These are phyloP conservation scores for Pholiota molesta DNA, from an alignment of 768 basidiomycete species.

Conservation along the genomic window DNA sequence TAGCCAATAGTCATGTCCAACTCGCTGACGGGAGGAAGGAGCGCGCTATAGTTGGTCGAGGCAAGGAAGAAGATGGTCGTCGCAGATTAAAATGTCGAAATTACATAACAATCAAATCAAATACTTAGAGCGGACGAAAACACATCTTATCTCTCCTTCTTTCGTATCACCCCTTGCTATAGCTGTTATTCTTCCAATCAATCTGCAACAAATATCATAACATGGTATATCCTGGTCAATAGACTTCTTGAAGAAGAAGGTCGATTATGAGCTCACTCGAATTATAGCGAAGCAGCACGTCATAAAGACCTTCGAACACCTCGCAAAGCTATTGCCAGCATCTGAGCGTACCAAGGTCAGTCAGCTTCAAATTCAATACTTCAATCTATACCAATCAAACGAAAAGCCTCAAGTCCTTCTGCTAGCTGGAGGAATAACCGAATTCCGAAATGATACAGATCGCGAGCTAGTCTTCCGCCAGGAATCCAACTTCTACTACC, in stretches of 20 bases:
- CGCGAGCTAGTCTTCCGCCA: slow-evolving; percentile 69
- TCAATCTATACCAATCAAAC: neutral
- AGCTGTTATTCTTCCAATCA: neutral
- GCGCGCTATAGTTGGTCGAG: neutral
- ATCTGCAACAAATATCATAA: neutral
- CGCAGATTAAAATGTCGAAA: neutral
- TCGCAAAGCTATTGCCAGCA: slow-evolving; percentile 51
- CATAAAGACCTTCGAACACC: slow-evolving; percentile 52
- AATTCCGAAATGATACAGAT: slow-evolving; percentile 83
- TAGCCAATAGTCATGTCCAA: neutral
- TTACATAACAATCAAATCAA: neutral
- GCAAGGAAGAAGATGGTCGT: neutral
- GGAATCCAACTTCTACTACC: slow-evolving; percentile 89
- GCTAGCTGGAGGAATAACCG: slow-evolving; percentile 63
- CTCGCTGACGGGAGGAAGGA: neutral
- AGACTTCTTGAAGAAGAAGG: slow-evolving; percentile 7
- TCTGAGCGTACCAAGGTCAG: slow-evolving; percentile 56
- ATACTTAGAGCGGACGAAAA: neutral
- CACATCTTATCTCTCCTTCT: slow-evolving; percentile 15
- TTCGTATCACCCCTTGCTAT: neutral
- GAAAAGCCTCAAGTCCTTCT: slow-evolving; percentile 69
- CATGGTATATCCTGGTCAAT: slow-evolving; percentile 38
- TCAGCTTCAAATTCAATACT: neutral
- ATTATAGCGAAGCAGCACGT: slow-evolving; percentile 54
- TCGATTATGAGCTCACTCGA: slow-evolving; percentile 7